Base-by-base conservation (phyloP, 805 yeast species). In the Myxozyma nipponensis region DNA sequence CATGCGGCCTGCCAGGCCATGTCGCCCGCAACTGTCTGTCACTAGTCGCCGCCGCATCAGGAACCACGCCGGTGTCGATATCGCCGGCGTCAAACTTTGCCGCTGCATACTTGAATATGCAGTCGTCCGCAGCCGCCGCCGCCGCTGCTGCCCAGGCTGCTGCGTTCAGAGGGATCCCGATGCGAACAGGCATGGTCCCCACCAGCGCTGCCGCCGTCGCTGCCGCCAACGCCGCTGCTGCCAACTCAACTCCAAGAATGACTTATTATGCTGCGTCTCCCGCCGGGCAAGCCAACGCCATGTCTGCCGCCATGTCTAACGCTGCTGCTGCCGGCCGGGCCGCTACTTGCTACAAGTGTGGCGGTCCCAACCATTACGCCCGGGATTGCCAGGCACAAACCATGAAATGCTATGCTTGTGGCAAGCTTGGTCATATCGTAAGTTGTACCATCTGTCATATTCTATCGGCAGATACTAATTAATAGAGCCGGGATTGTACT, bases 341-440 rank as follows among this genome's bases (percentile, higher is more conserved):
- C 19, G 54, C 83, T 56, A 78, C 86, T 52, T 86, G 95, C 72
- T 85, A 84, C 82, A 86, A 83, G 72, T 86, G 95, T 69, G 95
- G 95, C 66, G 59, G 91, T 59, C 89, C 93, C 66, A 86, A 86
- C 81, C 95, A 88, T 71, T 84, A 83, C 72, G 95, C 95, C 59
- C 84, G 86, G 74, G 95, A 87, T 70, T 87, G 96, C 72, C 84
- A 82, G 69, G 77, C 81, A 50, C 78, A 76, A 53, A 72, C 70
- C 49, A 77, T 81, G 67, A 86, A 86, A 72, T 87, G 96, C 72
- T 87, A 86, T 76, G 85, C 89, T 52, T 87, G 96, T 73, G 95
- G 95, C 63, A 82, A 83, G 71, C 74, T 78, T 54, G 95, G 95
- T 52, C 96, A 87, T 73, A 80, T 87, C 63, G 81, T 90, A 49